Conservation (phyloP, 345 rosid genomes). For the Eutrema heterophyllum region DNA sequence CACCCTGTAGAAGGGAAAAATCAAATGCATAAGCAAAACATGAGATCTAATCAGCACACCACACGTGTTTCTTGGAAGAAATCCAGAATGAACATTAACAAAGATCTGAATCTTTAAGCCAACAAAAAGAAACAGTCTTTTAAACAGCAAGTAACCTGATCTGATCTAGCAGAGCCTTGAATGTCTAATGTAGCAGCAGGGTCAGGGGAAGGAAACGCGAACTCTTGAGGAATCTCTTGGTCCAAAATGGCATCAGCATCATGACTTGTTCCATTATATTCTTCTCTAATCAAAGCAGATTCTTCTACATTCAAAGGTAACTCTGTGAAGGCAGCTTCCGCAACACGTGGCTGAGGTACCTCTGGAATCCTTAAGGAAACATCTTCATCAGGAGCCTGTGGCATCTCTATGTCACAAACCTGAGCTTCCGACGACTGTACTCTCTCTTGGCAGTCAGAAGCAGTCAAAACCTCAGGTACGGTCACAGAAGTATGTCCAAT, state of each 20-base stretch:
- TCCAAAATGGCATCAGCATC: background rate
- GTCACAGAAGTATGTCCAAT: background rate
- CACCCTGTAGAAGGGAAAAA: constrained; percentile 1
- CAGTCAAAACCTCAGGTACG: background rate
- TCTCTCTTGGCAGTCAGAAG: background rate
- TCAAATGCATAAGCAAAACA: background rate
- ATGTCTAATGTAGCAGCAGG: background rate
- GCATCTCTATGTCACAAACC: background rate
- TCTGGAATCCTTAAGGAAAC: background rate
- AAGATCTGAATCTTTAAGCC: background rate
- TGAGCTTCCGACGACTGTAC: background rate
- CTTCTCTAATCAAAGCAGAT: background rate
- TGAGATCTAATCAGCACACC: background rate
- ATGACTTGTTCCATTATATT: background rate
- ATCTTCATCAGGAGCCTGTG: background rate
- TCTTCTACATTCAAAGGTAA: background rate
- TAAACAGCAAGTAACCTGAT: constrained; percentile 10
- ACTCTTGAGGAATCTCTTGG: background rate
- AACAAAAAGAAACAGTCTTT: background rate
- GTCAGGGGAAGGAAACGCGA: background rate
- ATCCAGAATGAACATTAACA: background rate
- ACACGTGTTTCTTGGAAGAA: background rate
- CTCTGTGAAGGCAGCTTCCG: background rate
- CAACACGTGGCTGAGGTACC: background rate
- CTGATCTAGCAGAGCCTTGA: background rate